Conservation (phyloP, 345 rosid species). For the Trapa bicornis region DNA sequence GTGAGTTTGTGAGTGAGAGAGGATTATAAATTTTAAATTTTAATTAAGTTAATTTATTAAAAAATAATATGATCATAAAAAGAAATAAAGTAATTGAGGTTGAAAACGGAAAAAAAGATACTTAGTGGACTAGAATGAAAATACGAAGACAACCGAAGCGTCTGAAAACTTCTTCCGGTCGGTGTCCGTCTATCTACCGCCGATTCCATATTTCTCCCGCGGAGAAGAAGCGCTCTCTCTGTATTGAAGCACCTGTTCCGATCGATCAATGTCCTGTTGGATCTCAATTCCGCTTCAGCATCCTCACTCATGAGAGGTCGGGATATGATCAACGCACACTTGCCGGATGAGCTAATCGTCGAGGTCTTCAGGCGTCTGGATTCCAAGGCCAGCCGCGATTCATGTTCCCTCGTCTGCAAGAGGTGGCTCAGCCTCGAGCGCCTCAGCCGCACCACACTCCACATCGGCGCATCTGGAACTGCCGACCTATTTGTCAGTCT, state of each 20-base stretch:
- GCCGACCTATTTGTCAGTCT: constrained; percentile 51
- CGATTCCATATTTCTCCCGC: constrained; percentile 3
- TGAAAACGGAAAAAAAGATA: background rate
- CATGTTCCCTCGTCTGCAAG: constrained; percentile 84
- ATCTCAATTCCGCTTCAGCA: background rate
- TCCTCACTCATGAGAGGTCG: constrained; percentile 42
- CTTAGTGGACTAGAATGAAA: background rate
- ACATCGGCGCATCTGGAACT: constrained; percentile 65
- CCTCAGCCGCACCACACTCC: constrained; percentile 66
- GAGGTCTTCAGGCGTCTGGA: constrained; percentile 66
- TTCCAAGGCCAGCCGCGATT: constrained; percentile 51
- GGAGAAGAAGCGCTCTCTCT: background rate
- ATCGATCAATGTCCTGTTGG: background rate
- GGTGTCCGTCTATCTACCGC: background rate
- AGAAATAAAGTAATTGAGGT: background rate
- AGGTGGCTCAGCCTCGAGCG: constrained; percentile 82
- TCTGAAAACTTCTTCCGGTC: background rate
- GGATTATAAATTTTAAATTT: no score
- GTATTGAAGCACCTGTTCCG: background rate
- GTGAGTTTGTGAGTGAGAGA: no score
- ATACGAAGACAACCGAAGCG: background rate
- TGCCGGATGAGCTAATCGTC: constrained; percentile 72
- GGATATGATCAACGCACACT: constrained; percentile 53
- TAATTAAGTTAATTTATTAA: no score
- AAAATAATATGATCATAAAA: no score